Conservation (phyloP, 805 yeast genomes). For the Diddensiella transvaalensis region DNA sequence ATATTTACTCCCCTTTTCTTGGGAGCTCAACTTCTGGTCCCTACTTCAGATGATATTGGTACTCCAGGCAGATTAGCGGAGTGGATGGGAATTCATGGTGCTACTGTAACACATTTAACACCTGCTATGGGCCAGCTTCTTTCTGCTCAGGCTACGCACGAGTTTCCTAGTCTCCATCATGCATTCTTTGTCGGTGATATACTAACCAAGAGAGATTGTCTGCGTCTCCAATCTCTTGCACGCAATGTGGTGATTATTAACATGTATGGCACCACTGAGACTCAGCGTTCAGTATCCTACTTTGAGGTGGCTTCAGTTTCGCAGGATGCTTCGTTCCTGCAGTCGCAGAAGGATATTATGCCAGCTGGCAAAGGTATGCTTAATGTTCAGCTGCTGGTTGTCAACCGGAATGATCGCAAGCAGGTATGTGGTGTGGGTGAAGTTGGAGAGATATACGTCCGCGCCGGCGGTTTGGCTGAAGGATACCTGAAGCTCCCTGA, state of each 20-base stretch:
- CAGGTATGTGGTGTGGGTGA: conserved; percentile 98
- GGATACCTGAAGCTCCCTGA: conserved; percentile 93
- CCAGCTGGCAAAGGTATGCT: conserved; percentile 99
- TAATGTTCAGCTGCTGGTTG: conserved; percentile 90
- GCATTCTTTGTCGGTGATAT: conserved; percentile 99
- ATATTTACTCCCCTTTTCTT: conserved; percentile 96
- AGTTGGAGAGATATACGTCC: conserved; percentile 96
- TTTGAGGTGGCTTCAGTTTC: conserved; percentile 78
- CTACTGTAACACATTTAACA: conserved; percentile 95
- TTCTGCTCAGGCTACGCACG: conserved; percentile 90
- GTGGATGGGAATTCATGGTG: conserved; percentile 91
- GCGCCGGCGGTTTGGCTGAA: conserved; percentile 97
- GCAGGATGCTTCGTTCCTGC: conserved; percentile 67
- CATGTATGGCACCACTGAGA: conserved; percentile 99
- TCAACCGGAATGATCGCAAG: conserved; percentile 80
- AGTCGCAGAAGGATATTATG: conserved; percentile 87
- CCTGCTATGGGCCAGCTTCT: conserved; percentile 99
- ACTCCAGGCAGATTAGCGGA: conserved; percentile 97
- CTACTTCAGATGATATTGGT: conserved; percentile 96
- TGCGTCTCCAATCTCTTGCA: conserved; percentile 87
- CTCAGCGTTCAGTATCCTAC: conserved; percentile 96
- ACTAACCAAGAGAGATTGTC: conserved; percentile 93
- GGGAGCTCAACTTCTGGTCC: conserved; percentile 90
- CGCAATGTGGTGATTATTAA: conserved; percentile 86
- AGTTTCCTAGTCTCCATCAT: conserved; percentile 81